These are phyloP conservation scores for Rosa multiflora DNA, from an alignment of 306 rosid genomes.

Conservation along the genomic window DNA sequence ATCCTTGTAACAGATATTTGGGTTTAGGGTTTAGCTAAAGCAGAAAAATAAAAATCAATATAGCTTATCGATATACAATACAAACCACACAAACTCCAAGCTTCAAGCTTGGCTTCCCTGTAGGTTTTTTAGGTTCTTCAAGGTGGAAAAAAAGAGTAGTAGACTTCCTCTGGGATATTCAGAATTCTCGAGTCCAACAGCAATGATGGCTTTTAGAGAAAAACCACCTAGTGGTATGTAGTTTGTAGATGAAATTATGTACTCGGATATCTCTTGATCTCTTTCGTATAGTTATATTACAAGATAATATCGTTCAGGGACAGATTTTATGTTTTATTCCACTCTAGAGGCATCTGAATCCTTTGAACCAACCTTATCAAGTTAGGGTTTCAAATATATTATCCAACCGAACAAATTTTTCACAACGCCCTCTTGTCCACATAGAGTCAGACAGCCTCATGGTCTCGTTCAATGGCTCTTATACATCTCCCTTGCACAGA, in stretches of 20 bases:
- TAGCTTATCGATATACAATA: not conserved
- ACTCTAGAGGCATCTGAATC: not conserved
- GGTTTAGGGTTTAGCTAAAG: constrained; percentile 12
- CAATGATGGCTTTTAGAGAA: not conserved
- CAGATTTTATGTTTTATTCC: not conserved
- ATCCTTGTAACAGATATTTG: not conserved
- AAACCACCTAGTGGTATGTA: not conserved
- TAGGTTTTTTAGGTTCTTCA: not conserved
- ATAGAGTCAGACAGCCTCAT: not conserved
- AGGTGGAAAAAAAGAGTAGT: not conserved
- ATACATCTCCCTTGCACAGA: not conserved
- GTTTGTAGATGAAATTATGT: not conserved
- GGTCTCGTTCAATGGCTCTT: not conserved
- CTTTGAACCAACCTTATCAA: not conserved
- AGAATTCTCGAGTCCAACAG: not conserved
- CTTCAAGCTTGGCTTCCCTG: not conserved
- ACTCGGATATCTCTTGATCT: not conserved
- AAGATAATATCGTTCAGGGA: not conserved
- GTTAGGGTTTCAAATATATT: not conserved
- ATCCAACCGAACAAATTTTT: not conserved
- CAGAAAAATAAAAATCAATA: not conserved
- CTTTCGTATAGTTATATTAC: not conserved
- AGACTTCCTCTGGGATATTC: not conserved
- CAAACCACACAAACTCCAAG: not conserved
- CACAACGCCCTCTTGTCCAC: not conserved